Conservation (phyloP, 495 filamentous ascomycete species). For the Thermothielavioides terrestris region DNA sequence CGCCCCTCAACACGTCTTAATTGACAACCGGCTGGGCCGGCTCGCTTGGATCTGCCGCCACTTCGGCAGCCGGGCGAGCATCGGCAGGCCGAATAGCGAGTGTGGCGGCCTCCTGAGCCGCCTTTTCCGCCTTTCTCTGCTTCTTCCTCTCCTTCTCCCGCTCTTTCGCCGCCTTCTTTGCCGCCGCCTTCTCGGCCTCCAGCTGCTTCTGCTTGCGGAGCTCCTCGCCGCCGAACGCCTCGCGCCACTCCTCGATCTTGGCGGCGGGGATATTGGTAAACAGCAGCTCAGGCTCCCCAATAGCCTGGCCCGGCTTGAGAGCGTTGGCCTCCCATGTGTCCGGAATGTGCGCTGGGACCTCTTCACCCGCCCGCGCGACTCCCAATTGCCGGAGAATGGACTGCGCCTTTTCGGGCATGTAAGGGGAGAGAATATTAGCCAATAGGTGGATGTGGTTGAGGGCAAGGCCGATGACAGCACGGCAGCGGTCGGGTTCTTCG, state of each 20-base stretch:
- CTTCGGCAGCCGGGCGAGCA: neutral
- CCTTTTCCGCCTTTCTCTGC: constrained; percentile 19
- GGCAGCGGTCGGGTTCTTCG: constrained; percentile 62
- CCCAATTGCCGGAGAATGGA: constrained; percentile 65
- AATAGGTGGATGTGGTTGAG: constrained; percentile 77
- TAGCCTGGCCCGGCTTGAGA: constrained; percentile 64
- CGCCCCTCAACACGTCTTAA: neutral
- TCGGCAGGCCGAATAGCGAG: constrained; percentile 9
- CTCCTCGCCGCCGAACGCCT: constrained; percentile 69
- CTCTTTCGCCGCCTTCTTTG: constrained; percentile 21
- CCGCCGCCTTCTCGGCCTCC: constrained; percentile 19
- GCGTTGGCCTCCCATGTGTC: constrained; percentile 55
- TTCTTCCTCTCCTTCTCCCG: constrained; percentile 25
- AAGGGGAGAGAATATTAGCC: constrained; percentile 66
- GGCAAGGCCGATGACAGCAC: constrained; percentile 70
- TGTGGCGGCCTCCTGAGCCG: constrained; percentile 5
- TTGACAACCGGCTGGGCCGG: neutral
- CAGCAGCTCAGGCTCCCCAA: constrained; percentile 73
- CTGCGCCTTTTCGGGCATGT: constrained; percentile 71
- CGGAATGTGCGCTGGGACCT: constrained; percentile 56
- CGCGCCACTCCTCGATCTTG: constrained; percentile 76
- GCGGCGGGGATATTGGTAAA: constrained; percentile 51
- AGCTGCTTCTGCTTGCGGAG: constrained; percentile 27
- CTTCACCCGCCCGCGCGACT: constrained; percentile 8
- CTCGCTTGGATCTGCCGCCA: neutral